Base-by-base conservation (phyloP, 2,329 filamentous ascomycete genomes). In the Hymenoscyphus repandus region DNA sequence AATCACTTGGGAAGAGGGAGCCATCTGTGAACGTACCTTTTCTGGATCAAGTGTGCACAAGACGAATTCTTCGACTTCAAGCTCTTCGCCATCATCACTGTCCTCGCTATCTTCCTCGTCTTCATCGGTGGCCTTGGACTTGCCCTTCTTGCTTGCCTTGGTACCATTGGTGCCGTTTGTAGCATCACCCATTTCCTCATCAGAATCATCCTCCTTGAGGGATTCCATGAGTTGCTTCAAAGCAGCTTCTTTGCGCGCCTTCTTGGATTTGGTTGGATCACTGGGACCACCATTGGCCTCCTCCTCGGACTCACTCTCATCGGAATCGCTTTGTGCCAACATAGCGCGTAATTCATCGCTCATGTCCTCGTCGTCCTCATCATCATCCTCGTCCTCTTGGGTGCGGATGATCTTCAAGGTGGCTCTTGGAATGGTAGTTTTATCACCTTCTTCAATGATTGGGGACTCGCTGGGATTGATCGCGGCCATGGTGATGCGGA, bases 401-500 rank as follows among this genome's bases (percentile, higher is more conserved):
- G 85, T 79, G 70, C 92, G 92, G 68, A 97, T 79, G 61, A 99
- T 79, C 75, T 93, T 96, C 64, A 99, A 77, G 46, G 93, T 99
- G 48, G 93, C 87, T 62, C 91, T 87, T 62, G 85, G 80, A 55
- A 83, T 70, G 62, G 80, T 80, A 53, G 80, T 71, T 64, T 84
- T 82, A 62, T 77, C 78, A 47, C 79, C 78, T 51, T 77, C 76
- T 60, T 85, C 83, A 52, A 77, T 76, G 69, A 89, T 79, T 33
- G 84, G 79, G 62, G 82, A 77, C 63, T 88, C 88, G 65, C 82
- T 90, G 52, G 93, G 93, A 69, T 99, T 92, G 69, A 99, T 86
- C 59, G 93, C 93, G 65, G 95, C 93, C 93, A 99, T 99, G 65
- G 91, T 97, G 67, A 99, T 90, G 69, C 90, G 90, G 75, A 96